A percentile compares a stretch with the other conserved stretches of the same genome.
phyloP scores from a whole-genome alignment of 495 filamentous ascomycete genomes.

The Endocarpon pusillum region DNA sequence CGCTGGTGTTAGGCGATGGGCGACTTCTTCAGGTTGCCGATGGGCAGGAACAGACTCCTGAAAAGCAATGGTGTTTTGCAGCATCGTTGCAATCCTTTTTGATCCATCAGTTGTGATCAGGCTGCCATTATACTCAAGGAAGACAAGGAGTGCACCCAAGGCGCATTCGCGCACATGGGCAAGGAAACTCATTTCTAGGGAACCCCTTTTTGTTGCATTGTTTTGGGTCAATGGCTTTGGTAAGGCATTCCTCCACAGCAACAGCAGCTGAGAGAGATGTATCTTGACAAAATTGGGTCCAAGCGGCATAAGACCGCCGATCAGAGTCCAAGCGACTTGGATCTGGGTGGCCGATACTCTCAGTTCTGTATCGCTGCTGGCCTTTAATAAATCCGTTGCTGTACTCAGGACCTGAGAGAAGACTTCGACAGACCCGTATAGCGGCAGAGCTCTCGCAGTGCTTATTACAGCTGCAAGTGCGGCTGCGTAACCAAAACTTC shows the following conservation, averaged over 20 bases:
- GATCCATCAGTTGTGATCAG: slow-evolving; percentile 87
- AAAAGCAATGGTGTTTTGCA: slow-evolving; percentile 89
- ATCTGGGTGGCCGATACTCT: slow-evolving; percentile 87
- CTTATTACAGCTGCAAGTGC: slow-evolving; percentile 84
- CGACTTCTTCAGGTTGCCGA: slow-evolving; percentile 77
- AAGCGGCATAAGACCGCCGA: slow-evolving; percentile 89
- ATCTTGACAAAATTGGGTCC: slow-evolving; percentile 99
- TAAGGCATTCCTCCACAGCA: slow-evolving; percentile 96
- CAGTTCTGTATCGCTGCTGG: slow-evolving; percentile 77
- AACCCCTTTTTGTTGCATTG: slow-evolving; percentile 60
- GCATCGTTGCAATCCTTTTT: slow-evolving; percentile 78
- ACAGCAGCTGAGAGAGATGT: slow-evolving; percentile 80
- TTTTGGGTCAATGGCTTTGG: slow-evolving; percentile 88
- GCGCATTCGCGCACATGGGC: slow-evolving; percentile 93
- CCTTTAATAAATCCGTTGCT: slow-evolving; percentile 83
- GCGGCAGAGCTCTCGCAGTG: slow-evolving; percentile 67
- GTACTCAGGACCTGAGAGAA: slow-evolving; percentile 82
- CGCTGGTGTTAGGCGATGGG: slow-evolving; percentile 67
- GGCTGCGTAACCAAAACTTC: slow-evolving; percentile 85
- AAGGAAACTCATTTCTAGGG: slow-evolving; percentile 79
- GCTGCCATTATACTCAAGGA: slow-evolving; percentile 85
- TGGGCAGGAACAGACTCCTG: slow-evolving; percentile 64
- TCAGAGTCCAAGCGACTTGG: slow-evolving; percentile 93
- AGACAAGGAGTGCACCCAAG: slow-evolving; percentile 74
- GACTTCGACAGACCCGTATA: slow-evolving; percentile 91